Conservation (phyloP, 108 stramenopile genomes). For the Pseudonitzschia multiseries region DNA sequence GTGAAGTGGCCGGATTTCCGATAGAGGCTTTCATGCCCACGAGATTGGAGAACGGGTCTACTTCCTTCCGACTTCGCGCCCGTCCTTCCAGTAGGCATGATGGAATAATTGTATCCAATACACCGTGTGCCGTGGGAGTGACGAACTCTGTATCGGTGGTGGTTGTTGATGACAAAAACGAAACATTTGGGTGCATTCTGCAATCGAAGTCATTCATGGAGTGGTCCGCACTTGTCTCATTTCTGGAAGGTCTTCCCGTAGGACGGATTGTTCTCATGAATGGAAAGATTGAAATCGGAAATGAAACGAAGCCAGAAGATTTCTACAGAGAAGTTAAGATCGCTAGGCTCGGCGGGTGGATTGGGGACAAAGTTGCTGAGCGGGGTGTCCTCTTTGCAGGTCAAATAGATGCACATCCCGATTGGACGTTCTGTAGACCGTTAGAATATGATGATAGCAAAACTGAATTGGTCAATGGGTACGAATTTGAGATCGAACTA, state of each 20-base stretch:
- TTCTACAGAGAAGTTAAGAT: conserved; percentile 15
- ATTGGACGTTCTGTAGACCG: conserved; percentile 53
- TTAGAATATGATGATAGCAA: too few relatives aligned
- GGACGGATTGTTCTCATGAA: conserved; percentile 62
- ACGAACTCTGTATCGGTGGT: conserved; percentile 55
- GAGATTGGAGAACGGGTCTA: conserved; percentile 7
- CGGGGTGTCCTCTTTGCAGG: conserved; percentile 53
- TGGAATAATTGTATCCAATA: conserved; percentile 44
- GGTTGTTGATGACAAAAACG: conserved; percentile 48
- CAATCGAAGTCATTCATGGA: conserved; percentile 59
- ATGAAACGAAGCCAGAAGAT: conserved; percentile 19
- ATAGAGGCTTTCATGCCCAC: conserved; percentile 61
- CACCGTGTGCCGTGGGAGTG: conserved; percentile 56
- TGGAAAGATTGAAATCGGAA: conserved; percentile 28
- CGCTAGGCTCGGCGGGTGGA: conserved; percentile 35
- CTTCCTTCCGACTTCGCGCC: conserved; percentile 39
- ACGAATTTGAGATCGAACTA: conserved; percentile 25
- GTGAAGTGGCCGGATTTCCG: conserved; percentile 40
- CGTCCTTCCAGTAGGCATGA: conserved; percentile 20
- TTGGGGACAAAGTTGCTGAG: conserved; percentile 3
- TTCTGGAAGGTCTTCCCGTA: conserved; percentile 50
- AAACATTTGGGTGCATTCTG: conserved; percentile 61
- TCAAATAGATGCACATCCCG: conserved; percentile 63
- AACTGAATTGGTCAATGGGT: too few relatives aligned
- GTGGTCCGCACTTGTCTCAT: conserved; percentile 45